These are phyloP conservation scores for Suillus alpinus DNA, from an alignment of 768 basidiomycete genomes.

Conservation along the genomic window DNA sequence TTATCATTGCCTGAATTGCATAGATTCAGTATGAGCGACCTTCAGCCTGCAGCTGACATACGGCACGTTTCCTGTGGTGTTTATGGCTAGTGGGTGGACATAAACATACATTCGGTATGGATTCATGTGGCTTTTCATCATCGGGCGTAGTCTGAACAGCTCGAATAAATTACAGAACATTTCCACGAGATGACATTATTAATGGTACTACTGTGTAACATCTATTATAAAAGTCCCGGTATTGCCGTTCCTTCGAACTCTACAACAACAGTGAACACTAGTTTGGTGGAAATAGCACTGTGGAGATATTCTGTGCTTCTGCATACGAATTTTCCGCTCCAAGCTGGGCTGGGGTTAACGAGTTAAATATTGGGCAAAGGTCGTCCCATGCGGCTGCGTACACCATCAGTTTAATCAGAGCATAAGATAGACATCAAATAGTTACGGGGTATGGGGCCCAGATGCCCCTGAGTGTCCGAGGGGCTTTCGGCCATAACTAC, in stretches of 20 bases:
- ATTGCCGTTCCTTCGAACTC: not conserved
- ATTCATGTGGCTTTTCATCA: not conserved
- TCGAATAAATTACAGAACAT: not conserved
- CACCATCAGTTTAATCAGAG: not conserved
- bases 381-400: conserved; percentile 22
- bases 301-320: conserved; percentile 19
- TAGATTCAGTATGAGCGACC: not conserved
- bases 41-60: not conserved
- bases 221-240: not conserved
- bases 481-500: conserved; percentile 5
- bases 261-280: not conserved
- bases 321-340: conserved; percentile 18
- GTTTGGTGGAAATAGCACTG: conserved; percentile 15
- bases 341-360: conserved; percentile 19
- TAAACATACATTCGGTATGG: not conserved
- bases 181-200: not conserved
- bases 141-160: not conserved
- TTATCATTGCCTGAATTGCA: not conserved
- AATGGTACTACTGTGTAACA: not conserved
- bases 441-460: not conserved
- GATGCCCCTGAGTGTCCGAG: not conserved
- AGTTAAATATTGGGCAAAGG: conserved; percentile 22
- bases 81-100: not conserved
- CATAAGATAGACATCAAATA: not conserved
- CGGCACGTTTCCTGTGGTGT: not conserved